Conservation (phyloP, 768 basidiomycete species). For the Punctularia strigosozonata region DNA sequence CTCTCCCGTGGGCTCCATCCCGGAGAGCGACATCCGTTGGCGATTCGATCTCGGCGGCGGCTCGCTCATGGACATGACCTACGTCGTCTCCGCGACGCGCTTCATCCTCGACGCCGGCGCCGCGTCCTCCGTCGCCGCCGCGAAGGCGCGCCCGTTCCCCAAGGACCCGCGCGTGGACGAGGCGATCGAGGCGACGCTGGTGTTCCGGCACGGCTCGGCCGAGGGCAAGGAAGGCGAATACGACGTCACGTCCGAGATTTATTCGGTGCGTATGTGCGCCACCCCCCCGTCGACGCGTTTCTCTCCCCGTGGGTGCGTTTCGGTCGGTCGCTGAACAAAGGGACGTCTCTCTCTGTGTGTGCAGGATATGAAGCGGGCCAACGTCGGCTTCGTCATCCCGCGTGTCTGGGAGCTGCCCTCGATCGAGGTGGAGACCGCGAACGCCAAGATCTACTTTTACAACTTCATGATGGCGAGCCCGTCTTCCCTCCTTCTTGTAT, state of each 20-base stretch:
- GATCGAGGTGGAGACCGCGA: constrained; percentile 11
- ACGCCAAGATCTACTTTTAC: constrained; percentile 8
- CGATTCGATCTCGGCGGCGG: not conserved
- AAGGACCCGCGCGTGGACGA: constrained; percentile 27
- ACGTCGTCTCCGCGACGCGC: not conserved
- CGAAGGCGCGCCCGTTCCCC: constrained; percentile 15
- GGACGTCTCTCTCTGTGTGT: no score
- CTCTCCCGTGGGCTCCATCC: not conserved
- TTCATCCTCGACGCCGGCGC: not conserved
- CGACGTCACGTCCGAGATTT: no score
- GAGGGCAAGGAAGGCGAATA: constrained; percentile 5
- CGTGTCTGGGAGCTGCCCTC: constrained; percentile 9
- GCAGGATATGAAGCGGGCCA: constrained; percentile 21
- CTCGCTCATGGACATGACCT: not conserved
- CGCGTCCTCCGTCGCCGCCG: constrained; percentile 27
- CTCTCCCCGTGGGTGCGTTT: no score
- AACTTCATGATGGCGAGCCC: constrained; percentile 5
- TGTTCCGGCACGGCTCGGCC: constrained; percentile 16
- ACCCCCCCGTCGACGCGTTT: no score
- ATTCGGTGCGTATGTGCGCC: no score
- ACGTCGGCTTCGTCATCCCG: constrained; percentile 10
- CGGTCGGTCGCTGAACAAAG: no score
- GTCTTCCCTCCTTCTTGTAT: no score
- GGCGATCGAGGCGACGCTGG: constrained; percentile 27
- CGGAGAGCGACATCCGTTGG: not conserved